Evolutionary conservation across 2,329 filamentous ascomycete genomes (phyloP), one percentile per base, ranked within the genome.

Genomic region (Aspergillus brunneoviolaceus): DNA sequence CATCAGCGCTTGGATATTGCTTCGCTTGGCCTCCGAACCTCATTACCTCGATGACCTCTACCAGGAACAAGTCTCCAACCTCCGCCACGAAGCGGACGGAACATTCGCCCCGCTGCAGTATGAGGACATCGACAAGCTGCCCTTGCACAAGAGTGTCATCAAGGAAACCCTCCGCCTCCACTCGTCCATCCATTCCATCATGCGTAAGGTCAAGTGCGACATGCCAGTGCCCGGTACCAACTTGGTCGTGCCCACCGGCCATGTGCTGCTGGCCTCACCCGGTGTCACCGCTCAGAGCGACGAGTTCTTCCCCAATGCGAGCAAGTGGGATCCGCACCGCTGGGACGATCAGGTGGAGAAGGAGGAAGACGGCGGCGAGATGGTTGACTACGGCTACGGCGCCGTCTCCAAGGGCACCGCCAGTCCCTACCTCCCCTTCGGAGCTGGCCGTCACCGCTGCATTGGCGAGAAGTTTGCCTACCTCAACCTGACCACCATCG

Each of bases 381-480:
- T 82, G 59, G 80, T 84, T 47, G 85, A 87, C 63, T 87, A 87
- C 66, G 85, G 85, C 5, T 87, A 86, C 72, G 85, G 85, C 53
- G 72, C 82, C 25, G 80, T 87, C 12, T 83, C 79, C 60, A 87
- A 87, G 76, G 85, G 85, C 25, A 84, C 85, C 5, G 78, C 78
- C 50, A 84, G 81, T 50, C 86, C 87, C 0, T 89, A 90, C 69
- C 77, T 91, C 2, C 89, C 89, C 0, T 91, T 91, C 67, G 89
- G 89, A 2, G 89, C 87, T 0, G 89, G 89, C 0, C 80, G 89
- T 49, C 89, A 92, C 72, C 80, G 89, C 21, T 91, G 89, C 67
- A 90, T 92, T 60, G 89, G 89, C 19, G 89, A 91, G 77, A 88
- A 90, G 71, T 91, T 91, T 72, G 88, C 89, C 0, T 90, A 91